Conservation (phyloP, 108 stramenopile species). For the Parietichytrium sp. region DNA sequence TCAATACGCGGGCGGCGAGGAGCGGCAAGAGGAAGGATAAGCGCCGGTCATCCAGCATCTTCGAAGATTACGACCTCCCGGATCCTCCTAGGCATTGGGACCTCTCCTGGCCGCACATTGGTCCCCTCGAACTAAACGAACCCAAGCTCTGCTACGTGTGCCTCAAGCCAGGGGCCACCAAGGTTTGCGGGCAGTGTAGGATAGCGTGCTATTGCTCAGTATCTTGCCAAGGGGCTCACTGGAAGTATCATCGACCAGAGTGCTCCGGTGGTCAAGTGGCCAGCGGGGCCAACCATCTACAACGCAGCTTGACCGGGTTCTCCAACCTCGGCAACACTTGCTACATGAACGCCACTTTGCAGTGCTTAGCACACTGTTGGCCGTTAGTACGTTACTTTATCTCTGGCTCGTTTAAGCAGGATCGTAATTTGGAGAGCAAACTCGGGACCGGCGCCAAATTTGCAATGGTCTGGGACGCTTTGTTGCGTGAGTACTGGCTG, state of each 20-base stretch:
- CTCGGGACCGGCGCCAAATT: slow-evolving; percentile 90
- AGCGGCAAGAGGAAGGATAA: too few species aligned
- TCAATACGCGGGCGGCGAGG: too few species aligned
- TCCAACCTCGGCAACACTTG: slow-evolving; percentile 55
- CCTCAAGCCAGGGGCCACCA: background rate
- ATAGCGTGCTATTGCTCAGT: background rate
- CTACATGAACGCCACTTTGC: slow-evolving; percentile 54
- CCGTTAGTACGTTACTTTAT: slow-evolving; percentile 55
- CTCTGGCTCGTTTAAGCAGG: slow-evolving; percentile 47
- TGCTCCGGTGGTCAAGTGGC: too few species aligned
- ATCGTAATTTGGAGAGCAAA: slow-evolving; percentile 84
- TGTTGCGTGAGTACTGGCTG: slow-evolving; percentile 89
- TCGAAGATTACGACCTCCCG: background rate
- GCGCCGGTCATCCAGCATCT: slow-evolving; percentile 33
- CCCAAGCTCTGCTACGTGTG: background rate
- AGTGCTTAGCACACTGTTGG: slow-evolving; percentile 51
- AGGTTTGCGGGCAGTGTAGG: slow-evolving; percentile 11
- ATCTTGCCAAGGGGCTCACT: background rate
- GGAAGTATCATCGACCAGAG: background rate
- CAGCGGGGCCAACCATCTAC: background rate
- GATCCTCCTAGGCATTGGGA: background rate
- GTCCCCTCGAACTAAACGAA: too few species aligned
- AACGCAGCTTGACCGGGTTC: background rate
- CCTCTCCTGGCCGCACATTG: background rate
- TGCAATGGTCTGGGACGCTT: slow-evolving; percentile 76